These are phyloP conservation scores for Populus trichocarpa DNA, from an alignment of 441 rosid species.

Conservation along the genomic window DNA sequence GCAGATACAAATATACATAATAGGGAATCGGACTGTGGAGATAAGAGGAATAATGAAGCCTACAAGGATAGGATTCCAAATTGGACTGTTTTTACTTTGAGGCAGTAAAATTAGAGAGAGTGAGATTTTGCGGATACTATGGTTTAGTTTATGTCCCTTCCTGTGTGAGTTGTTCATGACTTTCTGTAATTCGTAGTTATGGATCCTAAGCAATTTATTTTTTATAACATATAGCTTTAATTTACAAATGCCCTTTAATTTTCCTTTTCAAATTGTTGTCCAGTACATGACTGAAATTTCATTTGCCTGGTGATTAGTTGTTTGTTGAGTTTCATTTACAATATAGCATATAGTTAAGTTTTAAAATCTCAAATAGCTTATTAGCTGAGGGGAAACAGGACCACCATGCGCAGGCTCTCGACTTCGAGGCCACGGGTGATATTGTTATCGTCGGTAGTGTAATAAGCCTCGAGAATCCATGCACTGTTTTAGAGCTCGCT, in stretches of 20 bases:
- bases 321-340: not conserved
- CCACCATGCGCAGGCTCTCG: not conserved
- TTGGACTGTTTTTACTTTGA: conserved; percentile 1
- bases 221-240: not conserved
- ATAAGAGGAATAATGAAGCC: conserved; percentile 19
- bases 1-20: conserved; percentile 37
- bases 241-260: not conserved
- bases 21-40: conserved; percentile 19
- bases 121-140: conserved; percentile 16
- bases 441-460: not conserved
- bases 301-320: not conserved
- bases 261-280: not conserved
- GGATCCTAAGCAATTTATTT: conserved; percentile 11
- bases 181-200: conserved; percentile 3
- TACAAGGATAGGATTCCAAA: conserved; percentile 10
- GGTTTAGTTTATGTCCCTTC: not conserved
- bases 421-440: not conserved
- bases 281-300: not conserved
- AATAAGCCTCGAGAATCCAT: not conserved
- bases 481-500: not conserved
- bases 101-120: conserved; percentile 7
- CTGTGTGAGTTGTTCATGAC: conserved; percentile 1
- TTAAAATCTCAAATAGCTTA: not conserved
- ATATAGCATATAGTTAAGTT: not conserved
- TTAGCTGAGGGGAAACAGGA: not conserved